Conservation (phyloP, 345 rosid species). For the Eucalyptus albens region DNA sequence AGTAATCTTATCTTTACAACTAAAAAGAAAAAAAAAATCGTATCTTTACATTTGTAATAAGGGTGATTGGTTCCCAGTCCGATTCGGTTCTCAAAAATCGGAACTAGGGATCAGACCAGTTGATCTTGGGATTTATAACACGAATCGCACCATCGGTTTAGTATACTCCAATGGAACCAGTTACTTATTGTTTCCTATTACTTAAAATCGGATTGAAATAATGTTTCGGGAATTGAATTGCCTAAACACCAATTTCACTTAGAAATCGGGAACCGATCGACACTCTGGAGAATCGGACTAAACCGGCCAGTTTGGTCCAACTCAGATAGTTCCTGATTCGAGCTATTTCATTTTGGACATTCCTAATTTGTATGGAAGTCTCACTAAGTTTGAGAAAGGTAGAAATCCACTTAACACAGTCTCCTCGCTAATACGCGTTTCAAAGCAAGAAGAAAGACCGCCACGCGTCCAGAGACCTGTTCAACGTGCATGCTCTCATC, state of each 20-base stretch:
- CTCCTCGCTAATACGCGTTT: neutral
- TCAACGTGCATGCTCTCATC: neutral
- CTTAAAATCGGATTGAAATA: no score
- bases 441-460: neutral
- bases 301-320: fast-evolving
- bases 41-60: no score
- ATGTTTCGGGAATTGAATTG: fast-evolving
- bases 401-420: neutral
- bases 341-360: no score
- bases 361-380: neutral
- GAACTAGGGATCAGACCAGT: fast-evolving
- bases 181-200: no score
- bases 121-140: fast-evolving
- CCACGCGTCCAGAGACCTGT: neutral
- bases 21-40: no score
- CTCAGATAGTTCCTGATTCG: fast-evolving
- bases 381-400: neutral
- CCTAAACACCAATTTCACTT: no score
- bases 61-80: fast-evolving
- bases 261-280: fast-evolving
- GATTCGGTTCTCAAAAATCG: fast-evolving
- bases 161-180: fast-evolving
- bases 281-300: no score
- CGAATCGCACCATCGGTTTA: fast-evolving
- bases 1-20: no score